Base-by-base conservation (phyloP, 257 asterid genomes). In the Cynanchum wilfordii region DNA sequence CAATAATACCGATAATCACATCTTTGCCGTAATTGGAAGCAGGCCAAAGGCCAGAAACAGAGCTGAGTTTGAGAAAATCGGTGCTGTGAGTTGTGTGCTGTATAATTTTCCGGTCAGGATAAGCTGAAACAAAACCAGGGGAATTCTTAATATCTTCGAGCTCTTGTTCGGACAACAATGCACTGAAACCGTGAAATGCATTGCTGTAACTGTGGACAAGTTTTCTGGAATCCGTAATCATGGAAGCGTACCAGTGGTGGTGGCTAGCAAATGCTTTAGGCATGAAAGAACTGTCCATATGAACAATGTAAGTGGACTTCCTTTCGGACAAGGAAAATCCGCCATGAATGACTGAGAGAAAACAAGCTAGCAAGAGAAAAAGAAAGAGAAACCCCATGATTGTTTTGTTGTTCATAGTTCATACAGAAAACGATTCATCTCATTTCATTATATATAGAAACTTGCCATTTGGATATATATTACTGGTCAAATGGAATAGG, bases 61-160 rank as follows among this genome's bases (percentile, higher is more conserved):
- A 79, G 16, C 82, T 87, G 1, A 87, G 81, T 10, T 80, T 68
- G 0, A 85, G 82, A 59, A 87, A 83, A 2, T 87, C 82, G 12
- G 24, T 65, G 2, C 88, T 83, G 74, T 83, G 87, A 10, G 91
- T 87, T 10, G 91, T 87, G 73, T 87, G 86, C 1, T 83, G 30
- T 0, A 78, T 83, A 16, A 71, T 84, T 16, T 16, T 67, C 24
- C 59, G 74, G 63, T 87, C 91, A 0, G 24, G 58, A 27, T 68
- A 84, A 1, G 84, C 79, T 2, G 86, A 76, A 42, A 87, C 78
- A 57, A 77, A 84, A 1, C 91, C 89, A 0, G 79, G 81, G 8
- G 68, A n/a, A 10, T 76, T 82, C 65, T 74, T 65, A 1, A 87
- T 65, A 58, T 66, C 22, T 74, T 76, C 66, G 4, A 83, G 77